A percentile compares a stretch with the other conserved stretches of the same genome.
Evolutionary conservation across 2,329 filamentous ascomycete species (phyloP).

Genomic region (Sclerotinia glacialis): DNA sequence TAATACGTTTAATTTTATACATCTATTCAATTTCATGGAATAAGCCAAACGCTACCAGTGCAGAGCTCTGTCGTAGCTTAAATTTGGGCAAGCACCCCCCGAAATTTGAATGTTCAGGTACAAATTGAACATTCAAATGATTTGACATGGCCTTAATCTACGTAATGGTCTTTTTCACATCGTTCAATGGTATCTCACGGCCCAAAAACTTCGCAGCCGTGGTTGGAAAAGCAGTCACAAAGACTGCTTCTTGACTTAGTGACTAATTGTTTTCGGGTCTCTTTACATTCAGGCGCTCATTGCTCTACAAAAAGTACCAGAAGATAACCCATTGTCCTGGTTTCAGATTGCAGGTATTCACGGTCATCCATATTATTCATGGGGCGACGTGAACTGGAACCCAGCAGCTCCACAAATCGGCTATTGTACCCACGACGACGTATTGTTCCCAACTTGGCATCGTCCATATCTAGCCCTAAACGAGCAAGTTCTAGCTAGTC

Average conservation of each 20-base stretch:
- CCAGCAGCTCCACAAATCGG: slow-evolving; percentile 16
- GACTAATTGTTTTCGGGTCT: slow-evolving; percentile 21
- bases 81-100: not conserved
- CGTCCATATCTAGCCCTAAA: slow-evolving; percentile 52
- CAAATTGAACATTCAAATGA: not conserved
- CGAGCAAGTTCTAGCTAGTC: slow-evolving; percentile 53
- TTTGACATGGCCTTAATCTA: not conserved
- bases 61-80: not conserved
- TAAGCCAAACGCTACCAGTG: not conserved
- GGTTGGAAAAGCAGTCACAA: not conserved
- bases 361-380: slow-evolving; percentile 23
- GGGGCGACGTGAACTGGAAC: slow-evolving; percentile 10
- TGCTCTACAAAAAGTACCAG: slow-evolving; percentile 23
- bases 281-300: slow-evolving; percentile 29
- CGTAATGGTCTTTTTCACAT: not conserved
- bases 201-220: not conserved
- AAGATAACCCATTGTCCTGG: slow-evolving; percentile 25
- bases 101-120: not conserved
- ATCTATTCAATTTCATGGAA: not conserved
- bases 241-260: not conserved
- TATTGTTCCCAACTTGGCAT: slow-evolving; percentile 46
- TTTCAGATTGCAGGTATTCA: slow-evolving; percentile 30
- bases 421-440: slow-evolving; percentile 26
- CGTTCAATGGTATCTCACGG: not conserved
- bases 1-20: slow-evolving; percentile 15